Conservation (phyloP, 1,284 basidiomycete species). For the Ceratobasidium sp. region DNA sequence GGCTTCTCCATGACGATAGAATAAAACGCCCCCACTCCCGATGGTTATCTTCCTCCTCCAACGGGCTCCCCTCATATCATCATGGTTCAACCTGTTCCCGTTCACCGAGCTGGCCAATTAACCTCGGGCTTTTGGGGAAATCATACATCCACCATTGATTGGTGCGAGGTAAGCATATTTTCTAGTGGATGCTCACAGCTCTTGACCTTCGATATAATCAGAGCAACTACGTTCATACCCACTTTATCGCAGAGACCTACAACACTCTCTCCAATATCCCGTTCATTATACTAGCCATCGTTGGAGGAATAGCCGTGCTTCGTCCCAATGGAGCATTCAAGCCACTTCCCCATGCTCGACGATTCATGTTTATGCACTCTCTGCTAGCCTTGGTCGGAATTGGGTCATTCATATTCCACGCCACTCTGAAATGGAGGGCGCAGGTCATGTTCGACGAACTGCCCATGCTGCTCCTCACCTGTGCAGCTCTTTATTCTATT, state of each 20-base stretch:
- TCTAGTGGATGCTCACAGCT: not conserved
- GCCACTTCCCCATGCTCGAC: constrained; percentile 27
- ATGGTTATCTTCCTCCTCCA: not conserved
- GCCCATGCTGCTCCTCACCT: constrained; percentile 34
- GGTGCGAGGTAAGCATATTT: constrained; percentile 41
- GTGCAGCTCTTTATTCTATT: constrained; percentile 29
- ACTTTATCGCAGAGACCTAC: constrained; percentile 42
- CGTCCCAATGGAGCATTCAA: constrained; percentile 5
- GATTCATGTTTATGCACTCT: constrained; percentile 18
- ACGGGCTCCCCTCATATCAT: too few species aligned
- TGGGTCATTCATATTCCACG: constrained; percentile 43
- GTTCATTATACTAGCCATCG: constrained; percentile 42
- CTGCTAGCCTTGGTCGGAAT: constrained; percentile 40
- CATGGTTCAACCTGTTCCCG: constrained; percentile 34
- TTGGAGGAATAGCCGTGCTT: constrained; percentile 33
- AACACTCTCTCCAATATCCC: constrained; percentile 44
- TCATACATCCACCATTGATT: constrained; percentile 43
- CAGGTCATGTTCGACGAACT: constrained; percentile 40
- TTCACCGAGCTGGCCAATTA: constrained; percentile 32
- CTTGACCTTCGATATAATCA: not conserved
- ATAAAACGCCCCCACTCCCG: constrained; percentile 15
- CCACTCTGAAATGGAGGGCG: constrained; percentile 43
- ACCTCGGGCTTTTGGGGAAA: constrained; percentile 40
- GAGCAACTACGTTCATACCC: constrained; percentile 42
- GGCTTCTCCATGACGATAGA: not conserved